Evolutionary conservation across 768 basidiomycete species (phyloP).

Genomic region (Mycena leptocephala): DNA sequence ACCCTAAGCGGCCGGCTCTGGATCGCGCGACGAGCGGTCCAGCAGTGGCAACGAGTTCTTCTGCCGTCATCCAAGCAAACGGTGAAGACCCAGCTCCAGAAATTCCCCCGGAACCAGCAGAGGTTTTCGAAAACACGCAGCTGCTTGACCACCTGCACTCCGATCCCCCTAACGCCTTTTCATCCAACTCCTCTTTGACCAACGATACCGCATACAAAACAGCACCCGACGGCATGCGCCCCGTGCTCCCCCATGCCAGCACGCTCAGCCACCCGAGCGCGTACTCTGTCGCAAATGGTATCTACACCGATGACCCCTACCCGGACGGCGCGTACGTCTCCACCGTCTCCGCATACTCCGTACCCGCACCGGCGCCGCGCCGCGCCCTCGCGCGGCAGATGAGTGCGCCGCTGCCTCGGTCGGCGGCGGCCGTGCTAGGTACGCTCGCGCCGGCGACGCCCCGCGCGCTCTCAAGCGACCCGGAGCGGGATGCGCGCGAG

Average conservation of each 20-base stretch:
- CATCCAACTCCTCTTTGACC: not conserved
- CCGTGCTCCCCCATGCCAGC: not conserved
- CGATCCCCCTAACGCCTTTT: not conserved
- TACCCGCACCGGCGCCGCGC: constrained; percentile 48
- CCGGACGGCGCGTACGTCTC: not conserved
- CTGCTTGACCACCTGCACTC: not conserved
- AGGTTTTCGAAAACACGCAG: not conserved
- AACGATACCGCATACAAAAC: not conserved
- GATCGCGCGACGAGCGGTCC: constrained; percentile 14
- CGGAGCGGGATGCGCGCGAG: constrained; percentile 3
- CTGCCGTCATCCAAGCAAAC: not conserved
- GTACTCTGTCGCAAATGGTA: not conserved
- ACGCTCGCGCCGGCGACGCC: constrained; percentile 35
- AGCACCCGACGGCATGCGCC: not conserved
- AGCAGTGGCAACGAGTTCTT: not conserved
- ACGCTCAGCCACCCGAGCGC: not conserved
- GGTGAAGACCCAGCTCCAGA: too few species aligned
- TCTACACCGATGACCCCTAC: not conserved
- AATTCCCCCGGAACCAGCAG: not conserved
- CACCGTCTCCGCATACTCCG: constrained; percentile 6
- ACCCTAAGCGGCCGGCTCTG: constrained; percentile 24
- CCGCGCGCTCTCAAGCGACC: constrained; percentile 26
- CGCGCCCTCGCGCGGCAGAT: constrained; percentile 63
- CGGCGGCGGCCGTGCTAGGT: not conserved
- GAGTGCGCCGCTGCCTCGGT: constrained; percentile 61